Evolutionary conservation across 805 yeast genomes (phyloP).

Genomic region (Candida pseudofarinosa): DNA sequence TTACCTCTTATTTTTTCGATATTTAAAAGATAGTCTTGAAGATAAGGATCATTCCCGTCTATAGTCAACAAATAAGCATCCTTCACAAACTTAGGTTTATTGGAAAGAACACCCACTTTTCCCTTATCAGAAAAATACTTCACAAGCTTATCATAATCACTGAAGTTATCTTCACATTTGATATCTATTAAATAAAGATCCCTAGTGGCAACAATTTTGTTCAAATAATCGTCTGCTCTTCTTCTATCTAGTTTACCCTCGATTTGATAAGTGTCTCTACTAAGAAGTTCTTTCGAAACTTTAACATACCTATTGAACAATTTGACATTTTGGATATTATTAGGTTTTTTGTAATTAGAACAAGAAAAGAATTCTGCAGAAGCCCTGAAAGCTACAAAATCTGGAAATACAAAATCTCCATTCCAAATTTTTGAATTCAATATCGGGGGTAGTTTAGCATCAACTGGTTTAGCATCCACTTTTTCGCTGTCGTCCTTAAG

Average conservation of each 20-base stretch:
- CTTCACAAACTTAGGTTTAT: constrained; percentile 47
- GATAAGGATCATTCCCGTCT: constrained; percentile 17
- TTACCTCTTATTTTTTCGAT: constrained; percentile 11
- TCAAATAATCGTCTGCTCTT: constrained; percentile 56
- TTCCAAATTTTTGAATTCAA: constrained; percentile 34
- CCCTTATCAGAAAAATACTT: constrained; percentile 43
- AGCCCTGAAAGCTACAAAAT: constrained; percentile 42
- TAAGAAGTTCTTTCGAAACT: constrained; percentile 26
- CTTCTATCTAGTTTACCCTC: constrained; percentile 59
- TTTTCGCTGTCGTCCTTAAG: constrained; percentile 16
- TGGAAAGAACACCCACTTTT: constrained; percentile 60
- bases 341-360: constrained; percentile 18
- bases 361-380: constrained; percentile 35
- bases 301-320: constrained; percentile 22
- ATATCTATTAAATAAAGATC: constrained; percentile 52
- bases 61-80: constrained; percentile 59
- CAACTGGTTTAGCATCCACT: constrained; percentile 1
- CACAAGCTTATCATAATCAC: constrained; percentile 27
- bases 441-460: constrained; percentile 6
- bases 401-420: constrained; percentile 48
- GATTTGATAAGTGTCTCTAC: constrained; percentile 34
- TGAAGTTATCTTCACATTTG: constrained; percentile 13
- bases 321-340: constrained; percentile 12
- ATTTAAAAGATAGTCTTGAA: constrained; percentile 18
- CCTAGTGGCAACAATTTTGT: constrained; percentile 43